Base-by-base conservation (phyloP, 805 yeast species). In the Candida khao-thaluensis region DNA sequence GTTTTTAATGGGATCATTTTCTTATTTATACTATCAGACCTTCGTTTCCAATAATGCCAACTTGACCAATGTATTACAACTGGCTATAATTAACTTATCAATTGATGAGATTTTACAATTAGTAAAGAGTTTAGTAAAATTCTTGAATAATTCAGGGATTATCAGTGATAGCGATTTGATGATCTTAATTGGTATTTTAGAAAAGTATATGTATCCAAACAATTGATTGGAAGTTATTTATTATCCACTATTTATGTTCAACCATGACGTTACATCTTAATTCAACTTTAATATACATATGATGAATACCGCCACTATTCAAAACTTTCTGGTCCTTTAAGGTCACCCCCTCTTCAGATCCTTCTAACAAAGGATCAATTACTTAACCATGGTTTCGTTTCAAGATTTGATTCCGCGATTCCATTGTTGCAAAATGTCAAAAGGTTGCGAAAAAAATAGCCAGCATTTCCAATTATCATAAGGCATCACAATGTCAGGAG, bases 1-100 rank as follows among this genome's bases (percentile, higher is more conserved):
- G 66, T 93, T 91, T 59, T 71, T 93, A 52, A 93, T 93, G 98
- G 99, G 99, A 9, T 86, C 95, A 27, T 93, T 93, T 59, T 77
- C 93, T 23, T 90, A 89, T 57, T 71, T 93, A 49, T 93, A 93
- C 66, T 90, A 82, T 63, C 96, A 91, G 62, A 87, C 96, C 2
- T 93, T 93, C 60, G 77, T 93, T 49, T 81, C 91, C 25, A 77
- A 79, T 47, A 80, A 82, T 59, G 67, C 82, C 46, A 82, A 82
- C 39, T 81, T 87, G 40, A 91, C 88, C 24, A 73, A 82, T 10
- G 65, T 93, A 17, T 63, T 91, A 43, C 95, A 91, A 51, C 66
- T 82, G 30, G 82, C 88, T 17, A 76, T 88, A 28, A 76, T 83
- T 52, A 84, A 85, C 53, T 69, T 89, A 49, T 70, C 79, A 23